Evolutionary conservation across 805 yeast species (phyloP).

Genomic region (Ogataea degrootiae): DNA sequence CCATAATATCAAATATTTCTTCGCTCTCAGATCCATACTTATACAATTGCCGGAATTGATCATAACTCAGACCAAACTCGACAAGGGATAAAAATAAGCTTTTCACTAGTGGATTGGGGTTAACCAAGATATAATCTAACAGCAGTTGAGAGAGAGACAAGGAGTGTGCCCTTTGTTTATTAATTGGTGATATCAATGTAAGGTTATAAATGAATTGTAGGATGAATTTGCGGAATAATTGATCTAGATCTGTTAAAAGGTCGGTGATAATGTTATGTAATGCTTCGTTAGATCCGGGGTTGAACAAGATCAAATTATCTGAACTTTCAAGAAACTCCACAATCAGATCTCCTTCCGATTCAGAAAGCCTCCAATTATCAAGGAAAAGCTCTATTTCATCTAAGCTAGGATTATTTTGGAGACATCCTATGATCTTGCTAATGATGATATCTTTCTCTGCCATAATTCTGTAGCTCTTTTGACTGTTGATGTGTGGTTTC

Average conservation of each 20-base stretch:
- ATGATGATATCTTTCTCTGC: conserved; percentile 1
- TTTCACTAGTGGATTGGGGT: neutral
- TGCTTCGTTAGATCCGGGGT: neutral
- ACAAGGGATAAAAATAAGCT: conserved; percentile 8
- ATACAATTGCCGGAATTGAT: conserved; percentile 11
- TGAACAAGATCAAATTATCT: conserved; percentile 5
- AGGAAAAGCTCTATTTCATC: conserved; percentile 6
- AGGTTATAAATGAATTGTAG: conserved; percentile 12
- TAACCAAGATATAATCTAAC: neutral
- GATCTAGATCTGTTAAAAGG: neutral
- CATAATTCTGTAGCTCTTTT: neutral
- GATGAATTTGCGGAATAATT: conserved; percentile 6
- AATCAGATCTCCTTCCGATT: conserved; percentile 5
- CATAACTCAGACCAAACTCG: conserved; percentile 15
- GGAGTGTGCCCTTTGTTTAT: conserved; percentile 16
- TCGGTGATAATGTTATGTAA: conserved; percentile 3
- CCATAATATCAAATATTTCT: neutral
- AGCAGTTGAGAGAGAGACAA: conserved; percentile 6
- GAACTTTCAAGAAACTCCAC: conserved; percentile 10
- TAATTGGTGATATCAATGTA: conserved; percentile 16
- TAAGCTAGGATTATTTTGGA: neutral
- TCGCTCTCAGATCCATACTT: conserved; percentile 4
- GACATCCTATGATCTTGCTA: neutral
- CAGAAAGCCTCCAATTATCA: conserved; percentile 10
- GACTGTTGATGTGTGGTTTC: too few relatives aligned